Evolutionary conservation across 208 protist species (phyloP).

Genomic region (Angomonas desouzai): DNA sequence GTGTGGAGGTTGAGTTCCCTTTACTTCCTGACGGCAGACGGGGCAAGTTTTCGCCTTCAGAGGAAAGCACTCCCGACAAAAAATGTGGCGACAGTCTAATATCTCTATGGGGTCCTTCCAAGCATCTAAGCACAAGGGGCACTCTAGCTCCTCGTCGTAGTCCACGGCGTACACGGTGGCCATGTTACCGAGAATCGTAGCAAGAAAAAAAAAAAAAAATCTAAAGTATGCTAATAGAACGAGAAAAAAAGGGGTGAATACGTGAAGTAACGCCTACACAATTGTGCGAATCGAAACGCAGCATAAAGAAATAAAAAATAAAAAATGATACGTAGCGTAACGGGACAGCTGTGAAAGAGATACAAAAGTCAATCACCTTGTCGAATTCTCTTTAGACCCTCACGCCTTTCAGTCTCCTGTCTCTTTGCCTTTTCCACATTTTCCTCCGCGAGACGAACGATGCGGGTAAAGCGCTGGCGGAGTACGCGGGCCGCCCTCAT

Average conservation of each 20-base stretch:
- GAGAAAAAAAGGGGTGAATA: background rate
- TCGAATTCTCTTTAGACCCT: background rate
- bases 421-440: background rate
- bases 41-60: constrained; percentile 39
- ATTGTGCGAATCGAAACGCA: background rate
- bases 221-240: background rate
- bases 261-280: background rate
- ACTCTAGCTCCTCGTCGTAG: constrained; percentile 69
- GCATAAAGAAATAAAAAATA: constrained; percentile 3
- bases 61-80: constrained; percentile 49
- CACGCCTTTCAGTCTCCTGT: background rate
- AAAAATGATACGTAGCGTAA: constrained; percentile 12
- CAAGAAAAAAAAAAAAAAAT: constrained; percentile 8
- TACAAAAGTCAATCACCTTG: background rate
- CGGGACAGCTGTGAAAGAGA: background rate
- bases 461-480: constrained; percentile 50
- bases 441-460: constrained; percentile 17
- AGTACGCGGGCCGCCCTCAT: constrained; percentile 50
- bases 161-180: constrained; percentile 33
- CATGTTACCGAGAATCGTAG: constrained; percentile 16
- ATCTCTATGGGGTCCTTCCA: constrained; percentile 59
- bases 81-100: constrained; percentile 46
- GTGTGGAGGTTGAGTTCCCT: constrained; percentile 34
- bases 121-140: constrained; percentile 67
- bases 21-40: constrained; percentile 44